A percentile compares a stretch with the other conserved stretches of the same genome.
These are phyloP conservation scores for Breynia disticha DNA, from an alignment of 441 rosid genomes.

Conservation along the genomic window DNA sequence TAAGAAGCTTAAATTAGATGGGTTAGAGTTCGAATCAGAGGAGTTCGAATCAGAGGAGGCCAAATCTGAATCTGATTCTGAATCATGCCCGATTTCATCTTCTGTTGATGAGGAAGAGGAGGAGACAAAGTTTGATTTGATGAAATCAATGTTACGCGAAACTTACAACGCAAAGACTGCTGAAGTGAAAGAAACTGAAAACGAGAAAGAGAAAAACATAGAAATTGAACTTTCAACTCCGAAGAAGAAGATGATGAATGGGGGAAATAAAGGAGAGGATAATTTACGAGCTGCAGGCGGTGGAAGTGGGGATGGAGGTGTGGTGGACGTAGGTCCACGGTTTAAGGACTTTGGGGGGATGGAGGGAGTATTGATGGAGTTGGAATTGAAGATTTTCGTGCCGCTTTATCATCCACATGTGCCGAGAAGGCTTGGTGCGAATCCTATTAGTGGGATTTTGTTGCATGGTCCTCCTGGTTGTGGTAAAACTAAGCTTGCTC, in stretches of 20 bases:
- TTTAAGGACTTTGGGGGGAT: conserved; percentile 87
- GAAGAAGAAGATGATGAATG: conserved; percentile 14
- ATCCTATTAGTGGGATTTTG: conserved; percentile 74
- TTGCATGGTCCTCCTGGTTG: conserved; percentile 95
- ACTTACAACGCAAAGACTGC: conserved; percentile 29
- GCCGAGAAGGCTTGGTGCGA: conserved; percentile 53
- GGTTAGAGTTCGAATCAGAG: no score
- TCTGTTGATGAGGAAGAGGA: conserved; percentile 63
- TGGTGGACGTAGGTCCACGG: no score
- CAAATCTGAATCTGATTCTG: conserved; percentile 5
- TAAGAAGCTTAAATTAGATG: no score
- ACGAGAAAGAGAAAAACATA: conserved; percentile 40
- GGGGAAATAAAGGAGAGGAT: conserved; percentile 19
- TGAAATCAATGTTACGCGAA: conserved; percentile 42
- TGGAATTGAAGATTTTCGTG: conserved; percentile 67
- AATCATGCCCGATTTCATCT: conserved; percentile 15
- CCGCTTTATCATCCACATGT: conserved; percentile 70
- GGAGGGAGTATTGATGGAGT: conserved; percentile 44
- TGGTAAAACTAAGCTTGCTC: conserved; percentile 93
- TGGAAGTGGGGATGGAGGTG: conserved; percentile 27
- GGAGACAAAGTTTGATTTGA: conserved; percentile 58
- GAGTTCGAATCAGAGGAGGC: no score
- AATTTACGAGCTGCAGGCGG: conserved; percentile 10
- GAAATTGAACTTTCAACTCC: no score
- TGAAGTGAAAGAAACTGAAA: conserved; percentile 47